Evolutionary conservation across 345 rosid species (phyloP), one percentile per base, ranked within the genome.

Genomic region (Linum usitatissimum): DNA sequence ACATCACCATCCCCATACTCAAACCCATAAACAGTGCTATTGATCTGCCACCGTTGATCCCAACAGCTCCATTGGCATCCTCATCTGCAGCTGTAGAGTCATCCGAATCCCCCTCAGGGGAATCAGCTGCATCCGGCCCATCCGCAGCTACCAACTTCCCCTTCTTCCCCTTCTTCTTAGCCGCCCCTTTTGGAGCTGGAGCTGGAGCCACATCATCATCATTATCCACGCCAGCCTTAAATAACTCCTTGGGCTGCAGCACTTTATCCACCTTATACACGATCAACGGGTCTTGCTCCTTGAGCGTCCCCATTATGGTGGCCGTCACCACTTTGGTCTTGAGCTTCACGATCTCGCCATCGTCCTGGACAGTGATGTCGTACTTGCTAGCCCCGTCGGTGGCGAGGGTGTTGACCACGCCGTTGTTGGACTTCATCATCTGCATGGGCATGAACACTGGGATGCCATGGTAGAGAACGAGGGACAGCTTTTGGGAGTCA

Each of bases 1-100:
- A 1, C 31, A 71, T 53, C 31, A 75, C 63, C 28, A 23, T 1
- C 42, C 79, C 88, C 64, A 77, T 14, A 62, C 86, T 70, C 48
- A 83, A 18, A 17, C 74, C 59, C 28, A 23, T 23, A 23, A 30
- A 57, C 77, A 67, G 68, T 66, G 28, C 1, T 12, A 68, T 64
- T 51, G 75, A 60, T 64, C 59, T 72, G 68, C 66, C 72, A 64
- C 80, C 80, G 40, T 54, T 67, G 13, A 75, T 68, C 60, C 40
- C 56, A 9, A 60, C 31, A 13, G 66, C 64, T 20, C 70, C 74
- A 8, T 60, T 64, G 5, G 36, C 12, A 40, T 62, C 60, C 28
- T 57, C 60, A 53, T 28, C 75, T 3, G 61, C 71, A 7, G 61
- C 71, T 13, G 71, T 71, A 6, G 62, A 13, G 62, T 71, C 68